Evolutionary conservation across 2,329 filamentous ascomycete species (phyloP).

Genomic region (Alternaria solani): DNA sequence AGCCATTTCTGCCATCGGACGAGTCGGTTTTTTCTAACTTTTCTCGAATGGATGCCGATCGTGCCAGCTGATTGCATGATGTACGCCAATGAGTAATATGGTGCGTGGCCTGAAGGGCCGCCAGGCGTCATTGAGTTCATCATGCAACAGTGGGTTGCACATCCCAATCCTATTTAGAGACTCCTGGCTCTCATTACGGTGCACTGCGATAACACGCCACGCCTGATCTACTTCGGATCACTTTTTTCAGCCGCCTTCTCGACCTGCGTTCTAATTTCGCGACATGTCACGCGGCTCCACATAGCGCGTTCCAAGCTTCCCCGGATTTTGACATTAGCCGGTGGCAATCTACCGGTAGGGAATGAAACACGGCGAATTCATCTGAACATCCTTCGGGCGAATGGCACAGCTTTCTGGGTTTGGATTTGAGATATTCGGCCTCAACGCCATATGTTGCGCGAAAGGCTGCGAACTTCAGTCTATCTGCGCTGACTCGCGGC

Average conservation of each 20-base stretch:
- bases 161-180: neutral
- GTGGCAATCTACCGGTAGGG: slow-evolving; percentile 22
- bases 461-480: neutral
- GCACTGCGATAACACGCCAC: neutral
- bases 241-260: neutral
- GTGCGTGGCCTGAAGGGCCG: neutral
- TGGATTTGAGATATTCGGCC: neutral
- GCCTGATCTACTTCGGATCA: neutral
- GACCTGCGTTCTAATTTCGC: slow-evolving; percentile 1
- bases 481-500: neutral
- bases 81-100: neutral
- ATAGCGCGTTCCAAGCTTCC: slow-evolving; percentile 14
- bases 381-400: slow-evolving; percentile 23
- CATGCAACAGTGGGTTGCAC: neutral
- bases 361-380: slow-evolving; percentile 5
- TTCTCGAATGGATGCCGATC: slow-evolving; percentile 1
- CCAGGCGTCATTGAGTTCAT: neutral
- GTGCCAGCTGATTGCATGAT: neutral
- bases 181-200: neutral
- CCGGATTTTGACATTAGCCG: slow-evolving; percentile 31
- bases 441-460: neutral
- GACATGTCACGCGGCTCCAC: slow-evolving; percentile 9
- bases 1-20: neutral
- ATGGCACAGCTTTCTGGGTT: slow-evolving; percentile 12
- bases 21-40: neutral